Conservation (phyloP, 257 asterid species). For the Primulina huaijiensis region DNA sequence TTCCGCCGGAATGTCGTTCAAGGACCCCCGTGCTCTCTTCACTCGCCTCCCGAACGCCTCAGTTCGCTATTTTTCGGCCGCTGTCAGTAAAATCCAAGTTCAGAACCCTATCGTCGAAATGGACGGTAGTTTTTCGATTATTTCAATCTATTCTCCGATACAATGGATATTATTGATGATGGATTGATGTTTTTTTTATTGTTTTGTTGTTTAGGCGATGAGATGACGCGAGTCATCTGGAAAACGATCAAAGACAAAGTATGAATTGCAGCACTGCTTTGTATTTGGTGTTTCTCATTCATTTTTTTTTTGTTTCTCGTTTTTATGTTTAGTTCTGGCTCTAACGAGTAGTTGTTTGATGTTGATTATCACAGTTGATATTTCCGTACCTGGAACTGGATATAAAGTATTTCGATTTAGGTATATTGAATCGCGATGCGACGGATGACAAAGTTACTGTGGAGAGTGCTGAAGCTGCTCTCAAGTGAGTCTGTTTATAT, state of each 20-base stretch:
- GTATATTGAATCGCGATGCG: slow-evolving; percentile 82
- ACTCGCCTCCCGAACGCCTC: slow-evolving; percentile 39
- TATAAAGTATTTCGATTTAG: slow-evolving; percentile 80
- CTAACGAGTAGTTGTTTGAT: neutral
- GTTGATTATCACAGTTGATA: slow-evolving; percentile 55
- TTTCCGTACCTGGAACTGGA: slow-evolving; percentile 82
- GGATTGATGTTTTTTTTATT: neutral
- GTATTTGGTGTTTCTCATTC: neutral
- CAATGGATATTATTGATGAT: neutral
- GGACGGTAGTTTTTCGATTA: slow-evolving; percentile 56
- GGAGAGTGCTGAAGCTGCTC: slow-evolving; percentile 95
- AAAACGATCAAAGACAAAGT: slow-evolving; percentile 86
- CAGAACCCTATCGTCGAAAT: slow-evolving; percentile 88
- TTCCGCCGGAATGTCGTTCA: slow-evolving; percentile 27
- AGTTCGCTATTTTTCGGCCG: slow-evolving; percentile 59
- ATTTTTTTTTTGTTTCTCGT: neutral
- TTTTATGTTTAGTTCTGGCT: slow-evolving; percentile 10
- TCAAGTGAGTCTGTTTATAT: slow-evolving; percentile 49
- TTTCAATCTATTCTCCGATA: neutral
- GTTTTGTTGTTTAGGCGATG: slow-evolving; percentile 54
- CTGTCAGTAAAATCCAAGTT: slow-evolving; percentile 56
- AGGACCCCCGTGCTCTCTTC: slow-evolving; percentile 27
- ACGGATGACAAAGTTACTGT: slow-evolving; percentile 75
- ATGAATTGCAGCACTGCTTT: neutral
- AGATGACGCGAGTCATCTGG: slow-evolving; percentile 95